Evolutionary conservation across 228 moss, liverwort and hornwort species (phyloP).

Genomic region (Sphagnum magellanicum): DNA sequence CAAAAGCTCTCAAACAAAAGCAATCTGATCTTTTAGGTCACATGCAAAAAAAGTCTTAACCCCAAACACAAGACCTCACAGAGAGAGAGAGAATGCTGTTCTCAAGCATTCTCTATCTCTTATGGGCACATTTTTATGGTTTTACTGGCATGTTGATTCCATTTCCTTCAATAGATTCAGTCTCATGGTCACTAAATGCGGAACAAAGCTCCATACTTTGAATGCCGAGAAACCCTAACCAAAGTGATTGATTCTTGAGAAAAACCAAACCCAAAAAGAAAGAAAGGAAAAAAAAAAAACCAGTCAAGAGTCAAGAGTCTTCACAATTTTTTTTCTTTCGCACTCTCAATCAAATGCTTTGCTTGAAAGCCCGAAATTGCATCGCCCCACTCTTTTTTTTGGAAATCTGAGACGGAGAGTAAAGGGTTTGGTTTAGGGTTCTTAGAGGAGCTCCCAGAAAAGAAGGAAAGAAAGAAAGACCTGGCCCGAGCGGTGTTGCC

Average conservation of each 20-base stretch:
- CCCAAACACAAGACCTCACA: not conserved
- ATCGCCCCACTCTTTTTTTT: no score
- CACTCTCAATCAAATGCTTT: no score
- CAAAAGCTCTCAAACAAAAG: not conserved
- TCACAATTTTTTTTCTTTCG: no score
- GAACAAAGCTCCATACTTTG: not conserved
- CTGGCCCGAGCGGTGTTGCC: conserved; percentile 93
- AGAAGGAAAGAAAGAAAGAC: conserved; percentile 12
- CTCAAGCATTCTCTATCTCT: no score
- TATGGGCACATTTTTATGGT: no score
- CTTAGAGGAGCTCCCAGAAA: no score
- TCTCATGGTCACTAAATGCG: not conserved
- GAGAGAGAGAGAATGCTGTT: no score
- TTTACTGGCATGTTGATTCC: no score
- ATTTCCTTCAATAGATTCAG: not conserved
- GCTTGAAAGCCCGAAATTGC: no score
- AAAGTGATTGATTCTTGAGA: not conserved
- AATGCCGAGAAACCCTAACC: not conserved
- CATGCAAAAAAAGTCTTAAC: not conserved
- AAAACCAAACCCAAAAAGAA: not conserved
- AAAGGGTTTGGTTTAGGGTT: not conserved
- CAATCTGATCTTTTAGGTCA: not conserved
- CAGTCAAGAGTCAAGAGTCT: no score
- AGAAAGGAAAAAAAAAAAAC: no score
- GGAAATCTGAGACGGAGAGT: not conserved